Percentiles rank a stretch among this genome's conserved stretches.
Evolutionary conservation across 2,329 filamentous ascomycete genomes (phyloP).

Genomic region (Hypocreales sp.): DNA sequence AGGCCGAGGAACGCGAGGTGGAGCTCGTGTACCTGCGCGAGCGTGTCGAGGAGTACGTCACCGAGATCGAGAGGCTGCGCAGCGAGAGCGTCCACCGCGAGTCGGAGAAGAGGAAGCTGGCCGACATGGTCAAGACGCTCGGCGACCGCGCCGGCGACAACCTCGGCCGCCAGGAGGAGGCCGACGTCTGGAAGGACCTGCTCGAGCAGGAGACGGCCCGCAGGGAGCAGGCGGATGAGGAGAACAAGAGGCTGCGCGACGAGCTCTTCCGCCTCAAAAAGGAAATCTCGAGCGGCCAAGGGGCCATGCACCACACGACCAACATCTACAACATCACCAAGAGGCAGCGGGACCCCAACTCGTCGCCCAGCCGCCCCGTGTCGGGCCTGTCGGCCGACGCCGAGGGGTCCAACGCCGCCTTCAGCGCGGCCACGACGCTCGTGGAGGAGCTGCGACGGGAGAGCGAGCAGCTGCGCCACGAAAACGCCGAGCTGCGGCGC

Average conservation of each 20-base stretch:
- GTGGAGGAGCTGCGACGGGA: constrained; percentile 60
- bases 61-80: constrained; percentile 68
- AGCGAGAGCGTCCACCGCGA: constrained; percentile 67
- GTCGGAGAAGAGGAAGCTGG: constrained; percentile 72
- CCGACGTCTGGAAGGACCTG: constrained; percentile 90
- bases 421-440: constrained; percentile 48
- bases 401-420: constrained; percentile 33
- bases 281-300: constrained; percentile 26
- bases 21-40: constrained; percentile 77
- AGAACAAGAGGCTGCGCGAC: constrained; percentile 69
- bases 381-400: constrained; percentile 33
- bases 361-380: constrained; percentile 32
- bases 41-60: constrained; percentile 68
- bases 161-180: constrained; percentile 41
- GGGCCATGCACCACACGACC: constrained; percentile 38
- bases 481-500: constrained; percentile 81
- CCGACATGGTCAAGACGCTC: constrained; percentile 54
- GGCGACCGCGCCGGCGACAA: constrained; percentile 32
- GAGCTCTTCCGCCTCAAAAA: constrained; percentile 63
- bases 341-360: constrained; percentile 30
- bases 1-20: constrained; percentile 59
- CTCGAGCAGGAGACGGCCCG: constrained; percentile 82
- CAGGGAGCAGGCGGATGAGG: constrained; percentile 80
- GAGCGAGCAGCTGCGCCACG: constrained; percentile 66
- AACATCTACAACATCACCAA: constrained; percentile 51